Evolutionary conservation across 441 rosid genomes (phyloP), one percentile per base, ranked within the genome.

Genomic region (Gossypium schwendimanii): DNA sequence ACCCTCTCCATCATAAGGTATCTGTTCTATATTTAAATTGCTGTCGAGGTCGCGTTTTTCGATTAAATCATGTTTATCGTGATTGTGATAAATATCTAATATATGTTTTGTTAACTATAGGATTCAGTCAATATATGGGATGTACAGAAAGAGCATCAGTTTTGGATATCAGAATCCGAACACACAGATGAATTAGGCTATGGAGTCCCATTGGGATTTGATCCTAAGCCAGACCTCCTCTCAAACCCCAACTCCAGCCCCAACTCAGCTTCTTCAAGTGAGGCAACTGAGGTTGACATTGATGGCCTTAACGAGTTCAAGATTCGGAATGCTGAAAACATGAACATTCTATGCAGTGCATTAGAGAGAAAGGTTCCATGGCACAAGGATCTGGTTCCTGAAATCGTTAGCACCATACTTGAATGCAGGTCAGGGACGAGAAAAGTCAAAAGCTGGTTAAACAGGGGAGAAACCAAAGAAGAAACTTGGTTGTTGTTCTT

Each of bases 171-270:
- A 0, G 84, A 84, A 68, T 67, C 54, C 8, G 39, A 33, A 33
- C 39, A 33, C 8, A 20, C 65, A 45, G 50, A 45, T 9, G 67
- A 81, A 12, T 78, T 81, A 21, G 79, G 23, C 54, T 14, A 66
- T 17, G 81, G 79, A 57, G 69, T 82, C 53, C 77, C 75, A 6
- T 31, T 78, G 67, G 76, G 66, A 21, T 72, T 28, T 72, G 74
- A 65, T 18, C 73, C 82, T 0, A 88, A 83, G 60, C 92, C 88
- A 1, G 96, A 90, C 12, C 93, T 90, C 61, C 49, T 88, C 62
- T 88, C 91, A 0, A 90, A 90, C 75, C 93, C 91, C 0, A 90
- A 83, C 77, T 90, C 96, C 8, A 90, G 93, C 69, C 96, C 96
- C 2, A 90, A 90, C 71, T 90, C 96, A 4, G 93, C 90, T 60